Conservation (phyloP, 2,329 filamentous ascomycete genomes). For the Rhinocladiella mackenziei region DNA sequence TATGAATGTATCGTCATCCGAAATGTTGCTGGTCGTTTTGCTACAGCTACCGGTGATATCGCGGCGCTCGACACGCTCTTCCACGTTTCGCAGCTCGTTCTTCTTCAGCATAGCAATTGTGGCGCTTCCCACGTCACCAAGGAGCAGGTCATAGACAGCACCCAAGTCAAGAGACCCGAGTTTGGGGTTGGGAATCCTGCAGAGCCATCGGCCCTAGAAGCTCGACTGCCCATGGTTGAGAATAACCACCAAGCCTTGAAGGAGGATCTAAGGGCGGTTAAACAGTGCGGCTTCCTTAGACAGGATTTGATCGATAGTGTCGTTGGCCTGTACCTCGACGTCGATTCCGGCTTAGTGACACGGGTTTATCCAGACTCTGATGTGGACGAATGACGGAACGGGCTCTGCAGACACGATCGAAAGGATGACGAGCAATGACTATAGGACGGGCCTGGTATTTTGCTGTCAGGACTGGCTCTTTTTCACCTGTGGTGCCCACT, state of each 20-base stretch:
- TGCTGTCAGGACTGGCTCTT: no score
- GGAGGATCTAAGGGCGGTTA: conserved; percentile 7
- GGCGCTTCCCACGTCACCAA: conserved; percentile 12
- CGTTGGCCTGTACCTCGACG: conserved; percentile 12
- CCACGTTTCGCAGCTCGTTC: conserved; percentile 6
- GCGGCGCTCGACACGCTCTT: conserved; percentile 15
- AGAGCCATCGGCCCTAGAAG: conserved; percentile 2
- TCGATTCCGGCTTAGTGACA: conserved; percentile 11
- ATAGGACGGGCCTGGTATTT: no score
- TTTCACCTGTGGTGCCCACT: no score
- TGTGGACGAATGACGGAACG: no score
- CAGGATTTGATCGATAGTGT: conserved; percentile 10
- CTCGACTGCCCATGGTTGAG: conserved; percentile 6
- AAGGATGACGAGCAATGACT: no score
- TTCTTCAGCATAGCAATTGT: conserved; percentile 14
- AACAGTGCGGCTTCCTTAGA: conserved; percentile 6
- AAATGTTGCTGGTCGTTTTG: conserved; percentile 12
- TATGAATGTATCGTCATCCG: conserved; percentile 12
- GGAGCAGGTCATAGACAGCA: conserved; percentile 1
- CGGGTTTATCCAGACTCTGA: conserved; percentile 5
- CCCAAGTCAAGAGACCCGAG: conserved; percentile 10
- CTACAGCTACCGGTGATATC: conserved; percentile 6
- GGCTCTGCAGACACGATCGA: no score
- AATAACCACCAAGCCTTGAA: conserved; percentile 4
- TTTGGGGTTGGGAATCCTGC: background rate